Base-by-base conservation (phyloP, 208 protist genomes). In the Leishmania lainsoni region DNA sequence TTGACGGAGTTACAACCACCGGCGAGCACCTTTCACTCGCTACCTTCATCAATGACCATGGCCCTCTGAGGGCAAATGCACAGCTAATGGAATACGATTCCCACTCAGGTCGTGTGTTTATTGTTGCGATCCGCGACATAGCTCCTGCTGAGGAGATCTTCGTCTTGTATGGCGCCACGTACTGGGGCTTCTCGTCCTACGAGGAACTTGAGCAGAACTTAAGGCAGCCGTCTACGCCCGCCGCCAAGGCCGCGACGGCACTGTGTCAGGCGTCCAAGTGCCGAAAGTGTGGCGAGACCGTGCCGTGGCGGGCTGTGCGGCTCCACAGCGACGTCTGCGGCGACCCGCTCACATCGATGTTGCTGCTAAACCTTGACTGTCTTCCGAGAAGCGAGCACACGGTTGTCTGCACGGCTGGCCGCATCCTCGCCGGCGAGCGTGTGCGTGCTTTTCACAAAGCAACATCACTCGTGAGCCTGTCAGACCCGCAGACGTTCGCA, bases 1-100 rank as follows among this genome's bases (percentile, higher is more conserved):
- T 98, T 54, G 93, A 98, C 83, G 93, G 93, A 39, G 86, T 94
- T 54, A 88, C 86, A 35, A 81, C 84, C 16, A 79, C 66, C 9
- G 88, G 88, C 20, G 85, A 95, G 75, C 87, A 96, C 73, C 88
- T 96, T n/a, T 96, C 91, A 5, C 81, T 95, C 22, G 94, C 94
- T 59, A 95, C 94, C 0, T 94, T 98, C 78, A 96, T 98, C 84
- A 98, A 98, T 71, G 94, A 98, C 83, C 83, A 87, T 81, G 94
- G 94, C 63, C 92, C 93, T 3, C 56, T 59, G 26, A 61, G 66
- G 20, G 93, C 91, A 14, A 98, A 98, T 72, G 90, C 89, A 70
- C 89, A 86, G 73, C 89, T 98, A 81, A 91, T 91, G 85, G 94
- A 98, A 82, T 98, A 96, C 83, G 83, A 90, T n/a, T 58, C 81